Percentiles rank a stretch among this genome's conserved stretches.
Evolutionary conservation across 441 rosid genomes (phyloP).

Genomic region (Adansonia gregorii): DNA sequence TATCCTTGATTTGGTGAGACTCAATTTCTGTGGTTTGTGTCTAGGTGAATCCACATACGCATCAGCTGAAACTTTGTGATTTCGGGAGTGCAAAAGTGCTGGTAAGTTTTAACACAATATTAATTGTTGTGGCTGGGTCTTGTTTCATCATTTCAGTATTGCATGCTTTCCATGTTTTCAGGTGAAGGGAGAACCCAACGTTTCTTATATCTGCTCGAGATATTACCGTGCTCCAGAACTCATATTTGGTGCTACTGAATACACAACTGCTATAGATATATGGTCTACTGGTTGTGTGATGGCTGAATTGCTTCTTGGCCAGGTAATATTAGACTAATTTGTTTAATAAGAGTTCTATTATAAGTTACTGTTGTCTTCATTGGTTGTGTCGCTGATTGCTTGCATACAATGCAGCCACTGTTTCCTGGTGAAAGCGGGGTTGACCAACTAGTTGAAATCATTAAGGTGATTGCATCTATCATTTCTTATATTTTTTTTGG

Average conservation of each 20-base stretch:
- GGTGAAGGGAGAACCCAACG: slow-evolving; percentile 99
- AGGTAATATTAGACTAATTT: slow-evolving; percentile 48
- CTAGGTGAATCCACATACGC: slow-evolving; percentile 96
- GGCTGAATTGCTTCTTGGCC: slow-evolving; percentile 99
- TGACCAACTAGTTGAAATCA: slow-evolving; percentile 96
- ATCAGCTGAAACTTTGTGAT: slow-evolving; percentile 96
- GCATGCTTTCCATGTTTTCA: slow-evolving; percentile 34
- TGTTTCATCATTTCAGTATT: slow-evolving; percentile 35
- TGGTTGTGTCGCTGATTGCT: slow-evolving; percentile 14
- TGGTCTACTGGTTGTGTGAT: slow-evolving; percentile 99
- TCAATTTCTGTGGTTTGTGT: slow-evolving; percentile 25
- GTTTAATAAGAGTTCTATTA: background rate
- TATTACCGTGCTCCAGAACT: slow-evolving; percentile 99
- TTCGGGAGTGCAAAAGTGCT: slow-evolving; percentile 99
- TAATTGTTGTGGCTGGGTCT: background rate
- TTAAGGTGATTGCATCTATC: slow-evolving; percentile 63
- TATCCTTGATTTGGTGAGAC: slow-evolving; percentile 13
- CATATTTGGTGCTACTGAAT: slow-evolving; percentile 97
- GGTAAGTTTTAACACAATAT: slow-evolving; percentile 48
- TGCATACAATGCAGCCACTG: slow-evolving; percentile 64
- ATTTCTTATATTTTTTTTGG: background rate
- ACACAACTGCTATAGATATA: slow-evolving; percentile 97
- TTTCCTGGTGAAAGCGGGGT: slow-evolving; percentile 99
- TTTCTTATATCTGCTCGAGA: slow-evolving; percentile 95
- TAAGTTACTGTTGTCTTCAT: slow-evolving; percentile 1